Base-by-base conservation (phyloP, 1,139 yeast species). In the Lizanozyma gosingica region DNA sequence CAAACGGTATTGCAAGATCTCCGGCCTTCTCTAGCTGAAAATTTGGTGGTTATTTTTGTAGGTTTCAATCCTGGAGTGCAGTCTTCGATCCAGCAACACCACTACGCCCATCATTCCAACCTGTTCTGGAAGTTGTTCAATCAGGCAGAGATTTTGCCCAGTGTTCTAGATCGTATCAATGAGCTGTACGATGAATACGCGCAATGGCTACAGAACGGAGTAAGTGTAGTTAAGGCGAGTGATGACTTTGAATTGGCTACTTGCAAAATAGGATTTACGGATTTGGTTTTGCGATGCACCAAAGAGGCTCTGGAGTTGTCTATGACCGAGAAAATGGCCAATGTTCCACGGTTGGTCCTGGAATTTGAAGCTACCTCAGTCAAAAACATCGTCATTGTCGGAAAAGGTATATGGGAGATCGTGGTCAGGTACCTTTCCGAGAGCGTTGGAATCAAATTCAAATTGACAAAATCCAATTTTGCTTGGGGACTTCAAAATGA, bases 361-460 rank as follows among this genome's bases (percentile, higher is more conserved):
- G 79, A 76, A 43, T 62, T 84, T 39, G 53, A 53, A 2, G 39
- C 39, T 1, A 48, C 65, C 34, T 42, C 53, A 2, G 77, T 83
- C 0, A 49, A 57, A 33, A 62, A 65, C 36, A 61, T 82, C 0
- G 80, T 82, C 32, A 59, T 83, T 29, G 73, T 83, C 3, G 94
- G 94, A 0, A 82, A 82, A 48, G 90, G 90, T 0, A 80, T 83
- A n/a, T 83, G 88, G 87, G 87, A 81, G 43, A 59, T 71, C 2
- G 59, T 83, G 1, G 67, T 73, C 41, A 64, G 60, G 41, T 60
- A 57, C 48, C 54, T 65, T 39, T 17, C 41, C 4, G 36, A 37
- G 2, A 37, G 42, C 17, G 22, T 47, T 15, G 38, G 37, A 6
- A 40, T 45, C 4, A 47, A 46, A 33, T 41, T 51, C 39, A 57